Evolutionary conservation across 768 basidiomycete species (phyloP), one percentile per base, ranked within the genome.

Genomic region (Gymnopilus junonius): DNA sequence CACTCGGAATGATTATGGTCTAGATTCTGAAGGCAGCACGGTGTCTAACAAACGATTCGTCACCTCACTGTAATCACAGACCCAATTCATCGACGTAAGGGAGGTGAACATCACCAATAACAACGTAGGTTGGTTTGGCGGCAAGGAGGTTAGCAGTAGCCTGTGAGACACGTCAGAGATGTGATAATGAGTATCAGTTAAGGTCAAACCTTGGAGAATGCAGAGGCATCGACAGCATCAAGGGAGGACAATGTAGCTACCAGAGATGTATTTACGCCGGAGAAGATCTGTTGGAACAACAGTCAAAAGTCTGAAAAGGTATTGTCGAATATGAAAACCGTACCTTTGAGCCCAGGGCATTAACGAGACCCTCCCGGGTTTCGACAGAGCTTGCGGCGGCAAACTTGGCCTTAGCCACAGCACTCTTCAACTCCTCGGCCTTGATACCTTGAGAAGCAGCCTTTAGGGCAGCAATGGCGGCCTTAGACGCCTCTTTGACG

Each of bases 371-470:
- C 8, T 88, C 87, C 60, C 93, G 80, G 59, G 80, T 82, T 65
- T 99, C 97, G 29, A 84, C 68, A 51, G 83, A 79, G 60, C 78
- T 81, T 2, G 95, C 96, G 67, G 90, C 86, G 54, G 84, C 78
- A 72, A 98, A 96, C 77, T 92, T 95, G 65, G 97, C 94, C 75
- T 94, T 94, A 11, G 92, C 89, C 37, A 94, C 78, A 15, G 97
- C 96, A 64, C 83, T 82, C 81, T 89, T 90, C 63, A 97, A 75
- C 43, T 89, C 90, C 65, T 95, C 92, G 40, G 80, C 79, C 58
- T 80, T 87, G 62, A 91, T 74, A 55, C 78, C 87, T 58, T 81
- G 77, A 40, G 90, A 84, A 42, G 88, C 84, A 34, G 83, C 82
- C 79, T 87, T 87, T 67, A 95, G 74, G 15, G 85, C 88, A 59